Evolutionary conservation across 2,329 filamentous ascomycete genomes (phyloP), one percentile per base, ranked within the genome.

Genomic region (Daldinia eschscholtzii): DNA sequence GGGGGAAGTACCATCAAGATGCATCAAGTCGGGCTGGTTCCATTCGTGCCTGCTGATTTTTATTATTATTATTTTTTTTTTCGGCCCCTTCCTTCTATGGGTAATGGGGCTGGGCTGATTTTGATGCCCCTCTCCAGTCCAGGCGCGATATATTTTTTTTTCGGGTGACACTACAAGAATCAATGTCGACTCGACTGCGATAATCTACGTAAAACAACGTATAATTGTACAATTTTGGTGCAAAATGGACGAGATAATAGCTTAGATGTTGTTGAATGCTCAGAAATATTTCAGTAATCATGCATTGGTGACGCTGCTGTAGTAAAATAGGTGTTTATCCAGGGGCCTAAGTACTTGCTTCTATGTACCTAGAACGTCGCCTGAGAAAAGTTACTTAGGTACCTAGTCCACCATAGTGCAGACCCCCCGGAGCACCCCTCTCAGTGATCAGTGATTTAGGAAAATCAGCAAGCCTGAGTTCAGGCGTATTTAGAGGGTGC

Each of bases 401-500:
- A 66, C 58, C 35, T 62, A 72, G 65, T 65, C 67, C 55, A 64
- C 64, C 61, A 61, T 56, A 64, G 64, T 63, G 64, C 64, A 67
- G 55, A 65, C 64, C 69, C 68, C 65, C 66, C 64, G 66, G 63
- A 62, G 46, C 60, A 64, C 46, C 66, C 44, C 66, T 64, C 50
- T 65, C 58, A 68, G 65, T 70, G 65, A 68, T 71, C 70, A 73
- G 67, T 75, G 74, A 75, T 76, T 73, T 72, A n/a, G 67, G 41
- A 67, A 69, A 77, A 77, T 77, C 75, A 77, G 74, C 74, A 70
- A 70, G 65, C 59, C 68, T 72, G 59, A 61, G 65, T 23, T 30
- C 55, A 42, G 56, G 57, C 70, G 58, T 77, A 77, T 76, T 76
- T 77, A 76, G 75, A 76, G 73, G 64, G 42, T 67, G 65, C 71